A percentile compares a stretch with the other conserved stretches of the same genome.
phyloP scores from a whole-genome alignment of 495 filamentous ascomycete species.

The Penicillium verhagenii region DNA sequence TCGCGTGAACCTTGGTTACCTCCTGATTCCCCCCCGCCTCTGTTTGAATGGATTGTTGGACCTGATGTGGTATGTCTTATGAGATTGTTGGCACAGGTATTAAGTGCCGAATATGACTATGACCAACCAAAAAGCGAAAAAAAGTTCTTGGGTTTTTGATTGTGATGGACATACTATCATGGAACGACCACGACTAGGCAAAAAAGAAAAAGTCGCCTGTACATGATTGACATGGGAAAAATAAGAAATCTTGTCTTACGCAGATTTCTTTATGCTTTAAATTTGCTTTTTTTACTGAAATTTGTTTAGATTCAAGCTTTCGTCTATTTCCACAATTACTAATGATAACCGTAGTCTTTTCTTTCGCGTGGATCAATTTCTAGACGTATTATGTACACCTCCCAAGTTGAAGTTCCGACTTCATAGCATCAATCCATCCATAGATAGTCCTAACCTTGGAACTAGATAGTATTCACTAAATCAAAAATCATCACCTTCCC shows the following conservation, averaged over 20 bases:
- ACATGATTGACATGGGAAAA: constrained; percentile 29
- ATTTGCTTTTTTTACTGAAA: constrained; percentile 24
- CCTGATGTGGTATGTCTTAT: constrained; percentile 6
- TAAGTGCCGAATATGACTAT: constrained; percentile 13
- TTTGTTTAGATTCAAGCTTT: constrained; percentile 6
- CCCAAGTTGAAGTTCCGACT: neutral
- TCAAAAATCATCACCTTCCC: constrained; percentile 35
- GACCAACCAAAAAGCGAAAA: constrained; percentile 18
- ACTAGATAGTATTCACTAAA: too few relatives aligned
- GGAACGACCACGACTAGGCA: constrained; percentile 31
- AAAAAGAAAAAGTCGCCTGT: constrained; percentile 29
- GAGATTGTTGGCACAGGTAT: neutral
- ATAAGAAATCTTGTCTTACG: constrained; percentile 26
- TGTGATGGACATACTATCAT: constrained; percentile 32
- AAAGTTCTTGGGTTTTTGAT: constrained; percentile 28
- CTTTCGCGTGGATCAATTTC: neutral
- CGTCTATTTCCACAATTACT: neutral
- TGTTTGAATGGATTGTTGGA: neutral
- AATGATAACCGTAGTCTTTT: neutral
- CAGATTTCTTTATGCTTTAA: constrained; percentile 10
- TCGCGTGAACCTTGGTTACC: neutral
- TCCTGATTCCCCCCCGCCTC: neutral
- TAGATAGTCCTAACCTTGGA: too few relatives aligned
- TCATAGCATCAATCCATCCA: too few relatives aligned
- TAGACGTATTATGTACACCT: constrained; percentile 9